phyloP scores from a whole-genome alignment of 2,329 filamentous ascomycete species.

The Epichloe uncinata region DNA sequence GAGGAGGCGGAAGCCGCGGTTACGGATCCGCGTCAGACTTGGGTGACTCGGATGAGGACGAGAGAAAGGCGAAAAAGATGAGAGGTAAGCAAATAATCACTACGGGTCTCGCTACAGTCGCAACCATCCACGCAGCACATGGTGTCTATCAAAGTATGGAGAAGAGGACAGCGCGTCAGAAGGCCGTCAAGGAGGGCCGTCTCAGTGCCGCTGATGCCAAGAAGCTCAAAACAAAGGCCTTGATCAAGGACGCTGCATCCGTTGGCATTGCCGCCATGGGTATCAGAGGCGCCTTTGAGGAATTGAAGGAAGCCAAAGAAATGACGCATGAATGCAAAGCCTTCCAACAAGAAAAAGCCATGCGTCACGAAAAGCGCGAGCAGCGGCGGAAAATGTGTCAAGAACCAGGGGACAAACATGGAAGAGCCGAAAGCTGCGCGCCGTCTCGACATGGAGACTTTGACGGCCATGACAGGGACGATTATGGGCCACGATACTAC shows the following conservation, averaged over 20 bases:
- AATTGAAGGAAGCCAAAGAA: slow-evolving; percentile 43
- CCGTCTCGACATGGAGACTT: slow-evolving; percentile 24
- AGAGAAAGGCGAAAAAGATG: slow-evolving; percentile 41
- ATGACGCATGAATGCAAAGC: slow-evolving; percentile 32
- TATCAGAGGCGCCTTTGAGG: slow-evolving; percentile 41
- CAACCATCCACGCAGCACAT: slow-evolving; percentile 47
- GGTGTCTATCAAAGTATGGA: slow-evolving; percentile 46
- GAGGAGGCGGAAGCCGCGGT: slow-evolving; percentile 26
- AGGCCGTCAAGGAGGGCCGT: slow-evolving; percentile 40
- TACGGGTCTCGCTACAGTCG: slow-evolving; percentile 41
- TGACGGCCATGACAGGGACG: slow-evolving; percentile 26
- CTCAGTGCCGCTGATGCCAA: slow-evolving; percentile 37
- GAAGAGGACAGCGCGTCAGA: slow-evolving; percentile 38
- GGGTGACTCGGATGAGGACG: slow-evolving; percentile 44
- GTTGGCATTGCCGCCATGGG: slow-evolving; percentile 44
- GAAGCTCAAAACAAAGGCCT: slow-evolving; percentile 43
- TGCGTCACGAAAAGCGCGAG: slow-evolving; percentile 34
- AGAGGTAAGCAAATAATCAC: slow-evolving; percentile 49
- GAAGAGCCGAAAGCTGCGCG: slow-evolving; percentile 32
- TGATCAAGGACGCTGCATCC: slow-evolving; percentile 45
- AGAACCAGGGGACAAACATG: slow-evolving; percentile 22
- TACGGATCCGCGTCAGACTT: slow-evolving; percentile 41
- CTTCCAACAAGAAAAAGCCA: slow-evolving; percentile 35
- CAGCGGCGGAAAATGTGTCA: slow-evolving; percentile 17
- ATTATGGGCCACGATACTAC: slow-evolving; percentile 30